A percentile compares a stretch with the other conserved stretches of the same genome.
Evolutionary conservation across 2,329 filamentous ascomycete genomes (phyloP).

Genomic region (Aspergillus carbonarius): DNA sequence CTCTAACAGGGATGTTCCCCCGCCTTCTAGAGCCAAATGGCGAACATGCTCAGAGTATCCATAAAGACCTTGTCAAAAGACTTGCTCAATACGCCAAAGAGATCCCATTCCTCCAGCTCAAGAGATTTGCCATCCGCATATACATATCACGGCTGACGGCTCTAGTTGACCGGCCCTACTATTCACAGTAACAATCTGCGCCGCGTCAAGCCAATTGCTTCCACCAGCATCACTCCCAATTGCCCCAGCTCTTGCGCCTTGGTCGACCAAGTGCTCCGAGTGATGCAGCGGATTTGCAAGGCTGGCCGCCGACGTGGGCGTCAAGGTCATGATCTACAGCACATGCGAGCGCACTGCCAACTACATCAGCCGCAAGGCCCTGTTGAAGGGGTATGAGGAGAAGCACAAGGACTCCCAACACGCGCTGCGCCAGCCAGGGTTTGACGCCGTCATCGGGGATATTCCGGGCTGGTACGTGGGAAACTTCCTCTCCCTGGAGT

Average conservation of each 20-base stretch:
- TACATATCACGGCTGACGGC: no score
- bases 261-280: background rate
- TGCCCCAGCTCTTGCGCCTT: background rate
- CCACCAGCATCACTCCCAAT: background rate
- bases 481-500: background rate
- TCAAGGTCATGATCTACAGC: background rate
- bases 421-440: background rate
- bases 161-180: no score
- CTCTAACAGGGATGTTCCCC: no score
- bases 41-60: no score
- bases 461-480: background rate
- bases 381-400: background rate
- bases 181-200: no score
- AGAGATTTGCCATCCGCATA: no score
- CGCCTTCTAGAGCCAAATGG: no score
- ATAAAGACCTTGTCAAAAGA: no score
- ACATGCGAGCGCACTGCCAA: background rate
- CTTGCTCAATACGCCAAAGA: no score
- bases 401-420: background rate
- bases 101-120: no score
- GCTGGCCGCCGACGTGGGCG: background rate
- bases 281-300: background rate
- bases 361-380: background rate
- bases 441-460: background rate
- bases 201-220: no score